phyloP scores from a whole-genome alignment of 306 rosid genomes.

The Sicyos edulis region DNA sequence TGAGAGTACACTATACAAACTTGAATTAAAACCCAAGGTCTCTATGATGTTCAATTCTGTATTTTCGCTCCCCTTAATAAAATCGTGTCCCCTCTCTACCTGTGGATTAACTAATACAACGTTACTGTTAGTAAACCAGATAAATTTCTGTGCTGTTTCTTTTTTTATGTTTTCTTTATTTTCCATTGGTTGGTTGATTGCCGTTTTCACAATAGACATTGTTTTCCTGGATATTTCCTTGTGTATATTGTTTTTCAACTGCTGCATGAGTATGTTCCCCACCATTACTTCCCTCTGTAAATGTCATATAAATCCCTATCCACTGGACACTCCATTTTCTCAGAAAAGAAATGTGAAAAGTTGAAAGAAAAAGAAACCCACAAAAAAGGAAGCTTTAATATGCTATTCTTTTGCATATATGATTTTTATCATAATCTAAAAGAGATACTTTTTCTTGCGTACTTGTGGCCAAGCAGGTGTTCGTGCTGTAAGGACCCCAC shows the following conservation, averaged over 20 bases:
- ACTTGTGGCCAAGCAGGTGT: slow-evolving; percentile 73
- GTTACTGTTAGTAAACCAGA: too few species aligned
- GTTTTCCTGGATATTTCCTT: slow-evolving; percentile 49
- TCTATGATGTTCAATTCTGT: too few species aligned
- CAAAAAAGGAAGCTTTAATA: slow-evolving; percentile 18
- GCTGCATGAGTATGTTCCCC: slow-evolving; percentile 83
- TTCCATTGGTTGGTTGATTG: too few species aligned
- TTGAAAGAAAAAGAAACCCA: slow-evolving; percentile 8
- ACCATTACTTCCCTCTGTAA: slow-evolving; percentile 43
- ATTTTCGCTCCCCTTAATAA: too few species aligned
- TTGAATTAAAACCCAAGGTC: too few species aligned
- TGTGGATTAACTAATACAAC: too few species aligned
- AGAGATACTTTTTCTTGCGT: slow-evolving; percentile 47
- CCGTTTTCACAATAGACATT: slow-evolving; percentile 21
- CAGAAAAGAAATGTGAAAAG: slow-evolving; percentile 8
- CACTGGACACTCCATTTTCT: slow-evolving; percentile 20
- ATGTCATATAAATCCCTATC: slow-evolving; percentile 22
- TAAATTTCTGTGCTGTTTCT: too few species aligned
- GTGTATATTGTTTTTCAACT: slow-evolving; percentile 58
- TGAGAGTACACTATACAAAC: too few species aligned
- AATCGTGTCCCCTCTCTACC: too few species aligned
- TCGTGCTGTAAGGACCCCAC: slow-evolving; percentile 51
- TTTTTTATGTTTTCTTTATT: too few species aligned
- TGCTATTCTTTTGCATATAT: slow-evolving; percentile 9
- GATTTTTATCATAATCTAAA: slow-evolving; percentile 58